Conservation (phyloP, 192 early-diverging fungal genomes). For the Coemansia sp. region DNA sequence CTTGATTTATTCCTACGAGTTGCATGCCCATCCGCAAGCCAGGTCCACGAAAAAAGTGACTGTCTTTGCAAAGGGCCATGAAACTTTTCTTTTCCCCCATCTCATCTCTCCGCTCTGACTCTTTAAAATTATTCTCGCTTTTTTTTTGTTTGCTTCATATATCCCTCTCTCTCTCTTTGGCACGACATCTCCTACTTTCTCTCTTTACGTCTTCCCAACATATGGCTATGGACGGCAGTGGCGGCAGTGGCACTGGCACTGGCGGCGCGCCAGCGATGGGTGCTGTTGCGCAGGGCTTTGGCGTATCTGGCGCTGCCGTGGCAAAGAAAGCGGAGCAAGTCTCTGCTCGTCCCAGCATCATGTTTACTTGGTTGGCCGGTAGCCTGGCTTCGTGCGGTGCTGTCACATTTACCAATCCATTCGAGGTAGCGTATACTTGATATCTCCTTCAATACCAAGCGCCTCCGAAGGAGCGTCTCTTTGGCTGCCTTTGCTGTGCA, state of each 20-base stretch:
- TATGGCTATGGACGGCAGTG: not conserved
- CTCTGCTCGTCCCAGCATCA: slow-evolving; percentile 10
- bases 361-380: slow-evolving; percentile 66
- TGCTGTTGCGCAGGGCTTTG: not conserved
- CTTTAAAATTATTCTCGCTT: not conserved
- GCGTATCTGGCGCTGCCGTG: not conserved
- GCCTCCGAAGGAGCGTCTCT: not conserved
- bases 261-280: not conserved
- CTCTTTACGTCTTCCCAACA: not conserved
- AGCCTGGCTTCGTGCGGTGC: slow-evolving; percentile 86
- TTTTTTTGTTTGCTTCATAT: not conserved
- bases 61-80: not conserved
- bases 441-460: not conserved
- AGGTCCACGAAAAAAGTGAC: not conserved
- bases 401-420: slow-evolving; percentile 95
- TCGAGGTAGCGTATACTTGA: slow-evolving; percentile 63
- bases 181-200: not conserved
- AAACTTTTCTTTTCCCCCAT: not conserved
- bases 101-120: not conserved
- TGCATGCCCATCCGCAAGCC: not conserved
- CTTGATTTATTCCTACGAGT: not conserved
- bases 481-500: not conserved
- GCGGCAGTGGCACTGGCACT: not conserved
- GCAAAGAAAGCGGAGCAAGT: slow-evolving; percentile 6
- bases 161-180: not conserved